Base-by-base conservation (phyloP, 805 yeast genomes). In the Saccharomycopsis fermentans region DNA sequence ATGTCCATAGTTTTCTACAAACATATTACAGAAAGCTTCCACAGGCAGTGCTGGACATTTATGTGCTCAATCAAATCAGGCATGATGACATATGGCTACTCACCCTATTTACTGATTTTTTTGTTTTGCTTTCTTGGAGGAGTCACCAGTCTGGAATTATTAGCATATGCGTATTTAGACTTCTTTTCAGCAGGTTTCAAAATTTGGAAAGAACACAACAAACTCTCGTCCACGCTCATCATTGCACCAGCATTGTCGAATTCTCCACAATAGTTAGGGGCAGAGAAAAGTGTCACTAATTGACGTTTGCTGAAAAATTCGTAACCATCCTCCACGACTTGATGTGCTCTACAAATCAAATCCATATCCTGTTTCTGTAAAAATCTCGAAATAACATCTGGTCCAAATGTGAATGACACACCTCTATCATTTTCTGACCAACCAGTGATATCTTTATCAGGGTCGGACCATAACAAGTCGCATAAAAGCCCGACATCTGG, bases 401-500 rank as follows among this genome's bases (percentile, higher is more conserved):
- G 98, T n/a, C 98, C 98, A 75, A 94, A 92, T n/a, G 98, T 92
- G 74, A 91, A 92, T 27, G 97, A 90, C 62, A 92, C 98, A 70
- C 98, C 98, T 75, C 99, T 87, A 76, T 94, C 99, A 73, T 94
- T 92, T 76, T 94, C 99, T 67, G 95, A 86, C 99, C 99, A 92
- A 19, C 98, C 99, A 36, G 94, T 90, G 66, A 92, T 91, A 74
- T 91, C 97, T 74, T 94, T 92, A 74, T 92, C 98, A 27, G 99
- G 99, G 73, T 92, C 99, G 2, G 97, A 88, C 99, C 99, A 92
- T 68, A 92, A 81, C 72, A 92, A 80, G 74, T 92, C 99, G 78
- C 97, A 92, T 68, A 92, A 80, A 68, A 92, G 81, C 29, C 99
- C 99, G 62, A 90, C 96, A 73, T 92, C 99, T 58, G 99, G 99